Conservation (phyloP, 805 yeast species). For the Starmerella kuoi region DNA sequence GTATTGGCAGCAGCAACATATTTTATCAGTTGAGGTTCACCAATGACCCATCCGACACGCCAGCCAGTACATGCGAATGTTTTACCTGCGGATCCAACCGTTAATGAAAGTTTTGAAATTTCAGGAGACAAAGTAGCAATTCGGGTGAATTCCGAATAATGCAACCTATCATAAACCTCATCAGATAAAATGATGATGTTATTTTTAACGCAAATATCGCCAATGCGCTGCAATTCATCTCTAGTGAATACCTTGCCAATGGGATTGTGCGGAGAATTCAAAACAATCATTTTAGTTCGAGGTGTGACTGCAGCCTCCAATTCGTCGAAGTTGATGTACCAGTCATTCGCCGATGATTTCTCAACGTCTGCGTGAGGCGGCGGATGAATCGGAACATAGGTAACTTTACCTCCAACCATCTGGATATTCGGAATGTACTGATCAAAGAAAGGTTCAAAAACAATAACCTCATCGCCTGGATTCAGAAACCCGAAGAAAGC, state of each 20-base stretch:
- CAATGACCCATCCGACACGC: slow-evolving; percentile 95
- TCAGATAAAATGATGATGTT: slow-evolving; percentile 76
- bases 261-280: slow-evolving; percentile 95
- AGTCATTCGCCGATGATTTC: slow-evolving; percentile 68
- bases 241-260: slow-evolving; percentile 78
- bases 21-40: slow-evolving; percentile 66
- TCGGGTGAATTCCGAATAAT: slow-evolving; percentile 64
- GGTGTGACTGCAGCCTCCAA: slow-evolving; percentile 57
- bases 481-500: slow-evolving; percentile 74
- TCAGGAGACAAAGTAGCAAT: slow-evolving; percentile 76
- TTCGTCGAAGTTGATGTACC: slow-evolving; percentile 74
- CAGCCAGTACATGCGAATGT: slow-evolving; percentile 98
- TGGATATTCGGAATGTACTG: slow-evolving; percentile 92
- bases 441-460: slow-evolving; percentile 93
- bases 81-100: slow-evolving; percentile 96
- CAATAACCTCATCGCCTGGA: slow-evolving; percentile 89
- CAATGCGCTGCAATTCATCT: slow-evolving; percentile 63
- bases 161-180: slow-evolving; percentile 89
- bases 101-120: slow-evolving; percentile 61
- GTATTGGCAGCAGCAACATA: slow-evolving; percentile 85
- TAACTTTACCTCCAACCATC: slow-evolving; percentile 84
- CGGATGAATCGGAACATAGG: slow-evolving; percentile 73
- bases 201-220: slow-evolving; percentile 71
- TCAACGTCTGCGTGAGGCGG: slow-evolving; percentile 56
- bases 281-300: slow-evolving; percentile 72